Evolutionary conservation across 2,329 filamentous ascomycete species (phyloP).

Genomic region (Orbilia ellipsospora): DNA sequence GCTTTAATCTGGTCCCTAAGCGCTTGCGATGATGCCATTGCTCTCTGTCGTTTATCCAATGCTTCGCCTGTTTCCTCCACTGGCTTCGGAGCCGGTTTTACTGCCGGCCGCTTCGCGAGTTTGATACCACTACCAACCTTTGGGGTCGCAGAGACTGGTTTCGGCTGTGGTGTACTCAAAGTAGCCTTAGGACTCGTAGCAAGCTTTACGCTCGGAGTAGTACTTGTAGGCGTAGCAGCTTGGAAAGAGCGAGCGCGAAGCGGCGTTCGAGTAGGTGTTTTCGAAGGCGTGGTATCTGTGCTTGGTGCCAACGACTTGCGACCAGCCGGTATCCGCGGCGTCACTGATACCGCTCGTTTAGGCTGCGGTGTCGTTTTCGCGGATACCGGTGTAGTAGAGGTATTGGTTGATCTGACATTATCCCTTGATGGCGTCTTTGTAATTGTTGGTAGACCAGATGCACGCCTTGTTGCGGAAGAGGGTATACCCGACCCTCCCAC

Average conservation of each 20-base stretch:
- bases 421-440: constrained; percentile 37
- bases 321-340: constrained; percentile 21
- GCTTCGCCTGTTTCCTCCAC: constrained; percentile 12
- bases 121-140: constrained; percentile 46
- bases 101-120: constrained; percentile 14
- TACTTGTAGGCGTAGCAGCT: not conserved
- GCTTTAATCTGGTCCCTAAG: constrained; percentile 92
- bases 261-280: constrained; percentile 17
- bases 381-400: constrained; percentile 6
- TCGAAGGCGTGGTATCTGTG: constrained; percentile 14
- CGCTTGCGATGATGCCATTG: constrained; percentile 62
- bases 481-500: constrained; percentile 13
- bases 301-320: constrained; percentile 9
- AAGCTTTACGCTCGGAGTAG: constrained; percentile 1
- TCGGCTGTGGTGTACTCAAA: constrained; percentile 5
- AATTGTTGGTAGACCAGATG: constrained; percentile 37
- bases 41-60: constrained; percentile 44
- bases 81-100: not conserved
- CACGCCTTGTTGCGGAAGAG: constrained; percentile 1
- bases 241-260: constrained; percentile 44
- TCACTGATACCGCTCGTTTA: constrained; percentile 7
- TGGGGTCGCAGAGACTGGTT: constrained; percentile 25
- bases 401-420: constrained; percentile 5
- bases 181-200: constrained; percentile 16
- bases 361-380: constrained; percentile 20